phyloP scores from a whole-genome alignment of 192 early-diverging fungal genomes.

The Phycomyces nitens region DNA sequence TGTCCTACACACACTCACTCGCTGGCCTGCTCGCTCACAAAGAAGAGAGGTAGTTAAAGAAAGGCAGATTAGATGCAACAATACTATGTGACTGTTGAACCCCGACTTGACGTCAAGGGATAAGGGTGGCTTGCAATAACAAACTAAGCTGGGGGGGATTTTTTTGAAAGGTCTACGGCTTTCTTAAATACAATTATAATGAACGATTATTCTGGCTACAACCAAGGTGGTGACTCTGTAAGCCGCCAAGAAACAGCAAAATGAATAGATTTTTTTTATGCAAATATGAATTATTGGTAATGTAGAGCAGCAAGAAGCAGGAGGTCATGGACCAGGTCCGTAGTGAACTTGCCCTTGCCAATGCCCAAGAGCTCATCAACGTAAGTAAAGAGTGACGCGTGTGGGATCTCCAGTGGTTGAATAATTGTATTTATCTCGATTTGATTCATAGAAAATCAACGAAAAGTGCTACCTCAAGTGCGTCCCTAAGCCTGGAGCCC shows the following conservation, averaged over 20 bases:
- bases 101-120: neutral
- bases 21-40: no score
- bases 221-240: conserved; percentile 21
- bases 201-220: conserved; percentile 20
- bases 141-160: neutral
- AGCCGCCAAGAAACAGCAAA: conserved; percentile 1
- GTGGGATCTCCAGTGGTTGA: no score
- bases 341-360: conserved; percentile 74
- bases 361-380: conserved; percentile 78
- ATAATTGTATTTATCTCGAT: no score
- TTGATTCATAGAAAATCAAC: conserved; percentile 72
- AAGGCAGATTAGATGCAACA: no score
- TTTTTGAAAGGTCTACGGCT: neutral
- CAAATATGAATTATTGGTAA: no score
- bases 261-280: neutral
- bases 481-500: conserved; percentile 68
- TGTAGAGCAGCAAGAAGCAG: conserved; percentile 57
- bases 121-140: conserved; percentile 1
- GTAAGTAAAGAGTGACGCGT: conserved; percentile 52
- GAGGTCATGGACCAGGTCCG: conserved; percentile 76
- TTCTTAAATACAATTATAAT: neutral
- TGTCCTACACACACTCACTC: no score
- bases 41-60: no score
- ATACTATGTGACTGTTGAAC: neutral
- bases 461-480: conserved; percentile 86